Conservation (phyloP, 2,329 filamentous ascomycete genomes). For the Penicillium sp. region DNA sequence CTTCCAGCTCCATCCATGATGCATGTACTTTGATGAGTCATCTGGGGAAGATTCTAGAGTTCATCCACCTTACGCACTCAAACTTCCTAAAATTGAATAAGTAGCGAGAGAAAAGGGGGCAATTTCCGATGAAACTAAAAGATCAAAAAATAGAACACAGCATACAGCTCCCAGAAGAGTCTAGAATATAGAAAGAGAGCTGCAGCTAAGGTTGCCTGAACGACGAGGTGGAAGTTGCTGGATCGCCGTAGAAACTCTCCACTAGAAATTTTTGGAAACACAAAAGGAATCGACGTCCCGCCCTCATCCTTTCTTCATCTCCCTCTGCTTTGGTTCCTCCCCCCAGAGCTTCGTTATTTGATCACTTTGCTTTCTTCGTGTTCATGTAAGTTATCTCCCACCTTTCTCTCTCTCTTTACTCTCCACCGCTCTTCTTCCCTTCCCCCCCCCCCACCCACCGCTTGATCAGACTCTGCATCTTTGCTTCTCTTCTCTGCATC, state of each 20-base stretch:
- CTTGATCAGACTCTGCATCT: constrained; percentile 12
- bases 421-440: constrained; percentile 15
- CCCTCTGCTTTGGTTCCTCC: constrained; percentile 22
- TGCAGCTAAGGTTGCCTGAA: constrained; percentile 21
- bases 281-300: constrained; percentile 26
- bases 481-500: constrained; percentile 4
- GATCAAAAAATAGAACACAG: neutral
- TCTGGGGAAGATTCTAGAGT: constrained; percentile 9
- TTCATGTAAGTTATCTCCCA: constrained; percentile 15
- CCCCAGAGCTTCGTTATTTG: constrained; percentile 23
- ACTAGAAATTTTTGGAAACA: constrained; percentile 34
- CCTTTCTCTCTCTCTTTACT: constrained; percentile 8
- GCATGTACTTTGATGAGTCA: neutral
- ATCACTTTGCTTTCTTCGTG: constrained; percentile 11
- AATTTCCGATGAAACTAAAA: neutral
- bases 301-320: constrained; percentile 20
- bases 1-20: neutral
- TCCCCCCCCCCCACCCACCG: constrained; percentile 4
- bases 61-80: neutral
- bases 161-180: constrained; percentile 14
- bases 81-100: neutral
- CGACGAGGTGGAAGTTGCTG: constrained; percentile 39
- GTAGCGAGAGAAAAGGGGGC: neutral
- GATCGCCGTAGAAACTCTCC: constrained; percentile 40
- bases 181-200: constrained; percentile 14